Conservation (phyloP, 805 yeast species). For the Huiozyma naganishii region DNA sequence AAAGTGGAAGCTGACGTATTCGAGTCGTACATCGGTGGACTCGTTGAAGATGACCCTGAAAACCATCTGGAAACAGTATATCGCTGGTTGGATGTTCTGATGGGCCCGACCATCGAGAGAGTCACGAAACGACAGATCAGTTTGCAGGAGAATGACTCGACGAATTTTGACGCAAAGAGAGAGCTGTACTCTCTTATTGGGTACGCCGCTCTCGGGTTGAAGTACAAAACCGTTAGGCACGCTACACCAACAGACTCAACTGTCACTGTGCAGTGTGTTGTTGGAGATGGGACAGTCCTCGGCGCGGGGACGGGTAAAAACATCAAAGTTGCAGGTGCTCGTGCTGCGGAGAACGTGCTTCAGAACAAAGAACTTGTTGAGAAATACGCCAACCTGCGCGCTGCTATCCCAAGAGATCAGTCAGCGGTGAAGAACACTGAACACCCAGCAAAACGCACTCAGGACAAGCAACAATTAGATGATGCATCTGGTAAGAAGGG, state of each 20-base stretch:
- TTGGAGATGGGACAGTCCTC: slow-evolving; percentile 49
- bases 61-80: slow-evolving; percentile 38
- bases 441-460: not conserved
- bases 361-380: slow-evolving; percentile 47
- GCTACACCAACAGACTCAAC: slow-evolving; percentile 29
- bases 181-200: slow-evolving; percentile 74
- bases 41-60: slow-evolving; percentile 43
- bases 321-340: slow-evolving; percentile 64
- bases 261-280: slow-evolving; percentile 53
- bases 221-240: slow-evolving; percentile 37
- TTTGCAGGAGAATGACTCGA: slow-evolving; percentile 25
- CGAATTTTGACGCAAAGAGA: slow-evolving; percentile 63
- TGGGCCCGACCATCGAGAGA: slow-evolving; percentile 34
- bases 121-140: slow-evolving; percentile 13
- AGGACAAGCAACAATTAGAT: not conserved
- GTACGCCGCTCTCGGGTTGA: slow-evolving; percentile 53
- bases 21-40: slow-evolving; percentile 90
- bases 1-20: slow-evolving; percentile 82
- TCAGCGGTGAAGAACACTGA: slow-evolving; percentile 16
- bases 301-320: slow-evolving; percentile 67
- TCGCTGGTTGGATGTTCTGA: slow-evolving; percentile 45
- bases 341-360: slow-evolving; percentile 79
- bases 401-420: slow-evolving; percentile 37
- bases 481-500: not conserved
- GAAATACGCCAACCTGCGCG: slow-evolving; percentile 48